Evolutionary conservation across 2,329 filamentous ascomycete genomes (phyloP).

Genomic region (Penicillium sclerotigenum): DNA sequence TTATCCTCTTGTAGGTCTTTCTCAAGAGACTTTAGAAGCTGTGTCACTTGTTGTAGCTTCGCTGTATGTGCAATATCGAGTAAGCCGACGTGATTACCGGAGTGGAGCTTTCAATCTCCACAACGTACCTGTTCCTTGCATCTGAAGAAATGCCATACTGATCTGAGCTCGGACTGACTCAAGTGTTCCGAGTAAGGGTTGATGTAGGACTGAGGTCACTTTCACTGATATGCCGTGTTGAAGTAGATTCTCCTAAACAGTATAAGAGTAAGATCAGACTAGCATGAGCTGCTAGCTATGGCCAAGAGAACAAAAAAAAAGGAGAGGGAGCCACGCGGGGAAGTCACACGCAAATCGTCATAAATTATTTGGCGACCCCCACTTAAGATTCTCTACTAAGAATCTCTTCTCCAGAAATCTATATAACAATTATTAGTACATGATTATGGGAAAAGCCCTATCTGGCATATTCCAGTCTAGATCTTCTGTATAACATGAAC

Average conservation of each 20-base stretch:
- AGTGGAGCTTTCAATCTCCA: not conserved
- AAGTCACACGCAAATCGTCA: slow-evolving; percentile 7
- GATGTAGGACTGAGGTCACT: not conserved
- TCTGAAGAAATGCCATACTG: slow-evolving; percentile 26
- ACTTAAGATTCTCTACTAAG: slow-evolving; percentile 2
- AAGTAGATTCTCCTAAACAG: not conserved
- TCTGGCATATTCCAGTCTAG: not conserved
- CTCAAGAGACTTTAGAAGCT: slow-evolving; percentile 60
- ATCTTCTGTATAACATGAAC: not conserved
- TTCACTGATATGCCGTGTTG: not conserved
- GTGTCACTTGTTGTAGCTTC: slow-evolving; percentile 66
- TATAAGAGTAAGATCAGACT: not conserved
- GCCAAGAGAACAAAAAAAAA: not conserved
- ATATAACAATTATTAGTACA: not conserved
- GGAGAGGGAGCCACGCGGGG: slow-evolving; percentile 12
- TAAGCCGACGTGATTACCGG: not conserved
- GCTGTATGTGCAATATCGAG: slow-evolving; percentile 42
- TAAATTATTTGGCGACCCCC: slow-evolving; percentile 4
- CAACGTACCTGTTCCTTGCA: slow-evolving; percentile 29
- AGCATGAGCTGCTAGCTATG: not conserved
- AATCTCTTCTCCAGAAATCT: not conserved
- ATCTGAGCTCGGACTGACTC: not conserved
- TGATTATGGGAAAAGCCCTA: not conserved
- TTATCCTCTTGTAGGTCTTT: slow-evolving; percentile 60
- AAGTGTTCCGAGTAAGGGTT: not conserved